phyloP scores from a whole-genome alignment of 306 rosid genomes.

The Cercis canadensis region DNA sequence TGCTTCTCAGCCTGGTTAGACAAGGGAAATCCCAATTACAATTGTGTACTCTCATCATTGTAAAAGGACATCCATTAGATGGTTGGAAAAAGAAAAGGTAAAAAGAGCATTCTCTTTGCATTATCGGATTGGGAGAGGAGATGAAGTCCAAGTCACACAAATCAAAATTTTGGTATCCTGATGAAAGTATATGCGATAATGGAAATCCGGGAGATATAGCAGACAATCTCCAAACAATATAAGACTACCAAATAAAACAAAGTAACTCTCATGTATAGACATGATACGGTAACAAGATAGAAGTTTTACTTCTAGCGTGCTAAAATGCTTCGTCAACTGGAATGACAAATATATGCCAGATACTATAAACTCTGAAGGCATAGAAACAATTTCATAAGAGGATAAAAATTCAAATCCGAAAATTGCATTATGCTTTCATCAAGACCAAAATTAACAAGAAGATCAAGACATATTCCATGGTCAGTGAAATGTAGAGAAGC shows the following conservation, averaged over 20 bases:
- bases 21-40: slow-evolving; percentile 31
- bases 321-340: background rate
- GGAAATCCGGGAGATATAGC: background rate
- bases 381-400: no score
- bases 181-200: background rate
- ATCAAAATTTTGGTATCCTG: background rate
- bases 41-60: background rate
- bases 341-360: no score
- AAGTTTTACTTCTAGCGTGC: background rate
- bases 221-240: no score
- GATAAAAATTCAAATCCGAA: no score
- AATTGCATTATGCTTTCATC: no score
- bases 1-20: slow-evolving; percentile 83
- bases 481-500: background rate
- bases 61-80: background rate
- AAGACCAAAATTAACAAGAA: no score
- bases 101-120: background rate
- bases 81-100: background rate
- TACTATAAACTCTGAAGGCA: no score
- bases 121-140: background rate
- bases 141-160: background rate
- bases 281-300: background rate
- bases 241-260: no score
- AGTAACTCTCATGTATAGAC: background rate
- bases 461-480: no score